A percentile compares a stretch with the other conserved stretches of the same genome.
Conservation (phyloP, 2,329 filamentous ascomycete species). For the Nothophoma quercina region DNA sequence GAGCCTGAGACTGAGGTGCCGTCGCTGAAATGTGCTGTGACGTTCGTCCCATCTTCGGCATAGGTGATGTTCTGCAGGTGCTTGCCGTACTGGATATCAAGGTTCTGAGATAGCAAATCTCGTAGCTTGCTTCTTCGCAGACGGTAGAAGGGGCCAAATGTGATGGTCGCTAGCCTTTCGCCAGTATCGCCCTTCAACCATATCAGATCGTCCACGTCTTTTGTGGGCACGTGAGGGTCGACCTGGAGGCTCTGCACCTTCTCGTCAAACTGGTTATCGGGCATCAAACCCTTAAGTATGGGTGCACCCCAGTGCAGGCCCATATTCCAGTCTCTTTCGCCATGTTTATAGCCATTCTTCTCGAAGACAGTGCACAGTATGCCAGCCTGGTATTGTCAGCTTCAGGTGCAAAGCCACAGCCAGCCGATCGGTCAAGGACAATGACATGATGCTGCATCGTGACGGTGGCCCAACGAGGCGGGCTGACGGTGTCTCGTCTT, state of each 20-base stretch:
- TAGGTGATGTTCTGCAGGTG: slow-evolving; percentile 45
- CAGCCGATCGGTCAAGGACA: not conserved
- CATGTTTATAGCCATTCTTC: slow-evolving; percentile 56
- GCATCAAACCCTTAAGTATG: slow-evolving; percentile 60
- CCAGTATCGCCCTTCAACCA: slow-evolving; percentile 48
- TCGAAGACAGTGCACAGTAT: slow-evolving; percentile 63
- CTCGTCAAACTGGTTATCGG: slow-evolving; percentile 59
- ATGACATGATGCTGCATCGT: slow-evolving; percentile 10
- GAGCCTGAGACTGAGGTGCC: slow-evolving; percentile 39
- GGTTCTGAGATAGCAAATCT: slow-evolving; percentile 35
- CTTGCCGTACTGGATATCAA: slow-evolving; percentile 51
- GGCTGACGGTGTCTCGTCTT: not conserved
- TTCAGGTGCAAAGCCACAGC: not conserved
- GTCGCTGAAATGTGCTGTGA: slow-evolving; percentile 48
- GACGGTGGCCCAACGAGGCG: not conserved
- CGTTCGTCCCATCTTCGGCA: slow-evolving; percentile 39
- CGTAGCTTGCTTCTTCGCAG: slow-evolving; percentile 46
- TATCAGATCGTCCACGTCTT: slow-evolving; percentile 43
- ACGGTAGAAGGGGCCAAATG: slow-evolving; percentile 47
- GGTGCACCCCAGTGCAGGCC: slow-evolving; percentile 70
- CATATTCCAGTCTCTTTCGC: slow-evolving; percentile 68
- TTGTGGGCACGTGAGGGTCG: slow-evolving; percentile 57
- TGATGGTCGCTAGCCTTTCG: slow-evolving; percentile 43
- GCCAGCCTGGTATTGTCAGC: slow-evolving; percentile 35
- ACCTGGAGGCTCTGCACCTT: slow-evolving; percentile 60